Conservation (phyloP, 1,139 yeast genomes). For the Hemisphaericaspora xylanilytica region DNA sequence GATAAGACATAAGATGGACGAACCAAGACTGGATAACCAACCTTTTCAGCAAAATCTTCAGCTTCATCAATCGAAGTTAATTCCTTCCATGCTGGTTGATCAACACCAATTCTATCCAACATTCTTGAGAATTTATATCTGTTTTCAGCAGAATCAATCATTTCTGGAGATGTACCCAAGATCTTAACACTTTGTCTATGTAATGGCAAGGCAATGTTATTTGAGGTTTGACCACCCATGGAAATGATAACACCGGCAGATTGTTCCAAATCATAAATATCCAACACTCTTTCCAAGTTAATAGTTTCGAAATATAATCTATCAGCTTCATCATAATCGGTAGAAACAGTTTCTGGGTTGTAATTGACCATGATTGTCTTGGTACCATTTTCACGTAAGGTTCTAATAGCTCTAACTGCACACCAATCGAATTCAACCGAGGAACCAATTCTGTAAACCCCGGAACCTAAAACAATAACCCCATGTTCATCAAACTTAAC, state of each 20-base stretch:
- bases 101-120: slow-evolving; percentile 95
- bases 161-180: slow-evolving; percentile 95
- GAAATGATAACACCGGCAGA: slow-evolving; percentile 92
- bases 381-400: slow-evolving; percentile 80
- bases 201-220: slow-evolving; percentile 90
- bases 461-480: slow-evolving; percentile 87
- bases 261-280: slow-evolving; percentile 90
- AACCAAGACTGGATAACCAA: slow-evolving; percentile 91
- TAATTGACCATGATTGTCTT: slow-evolving; percentile 97
- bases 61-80: slow-evolving; percentile 93
- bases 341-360: slow-evolving; percentile 97
- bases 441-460: slow-evolving; percentile 93
- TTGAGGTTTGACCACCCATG: slow-evolving; percentile 99
- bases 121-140: slow-evolving; percentile 97
- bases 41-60: slow-evolving; percentile 86
- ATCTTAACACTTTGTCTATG: slow-evolving; percentile 95
- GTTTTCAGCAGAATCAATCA: slow-evolving; percentile 98
- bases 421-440: slow-evolving; percentile 97
- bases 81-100: slow-evolving; percentile 99
- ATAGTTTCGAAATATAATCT: slow-evolving; percentile 95
- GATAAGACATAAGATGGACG: slow-evolving; percentile 97
- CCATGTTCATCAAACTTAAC: slow-evolving; percentile 82
- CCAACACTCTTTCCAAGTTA: slow-evolving; percentile 91
- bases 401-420: slow-evolving; percentile 93
- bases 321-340: slow-evolving; percentile 98